Base-by-base conservation (phyloP, 2,329 filamentous ascomycete species). In the Diplocarpon mali region DNA sequence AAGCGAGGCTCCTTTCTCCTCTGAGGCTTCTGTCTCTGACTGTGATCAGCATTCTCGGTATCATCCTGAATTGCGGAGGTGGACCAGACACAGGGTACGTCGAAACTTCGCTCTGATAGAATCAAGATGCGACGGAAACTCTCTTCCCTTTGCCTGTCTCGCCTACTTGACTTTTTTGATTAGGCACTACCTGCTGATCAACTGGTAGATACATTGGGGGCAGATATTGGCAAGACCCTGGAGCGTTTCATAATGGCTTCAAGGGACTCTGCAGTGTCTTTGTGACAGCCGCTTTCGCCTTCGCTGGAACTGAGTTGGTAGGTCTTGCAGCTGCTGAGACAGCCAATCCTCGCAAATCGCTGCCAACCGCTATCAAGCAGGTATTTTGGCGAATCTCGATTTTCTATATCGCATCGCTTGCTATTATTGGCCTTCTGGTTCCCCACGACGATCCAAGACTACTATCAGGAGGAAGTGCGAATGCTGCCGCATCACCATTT, bases 331-430 rank as follows among this genome's bases (percentile, higher is more conserved):
- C 84, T 1, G 84, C 83, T 28, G 84, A 89, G 62, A 84, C 83
- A 1, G 77, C 74, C n/a, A 86, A 87, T 58, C 84, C 84, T 2
- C 74, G 82, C 46, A 85, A 92, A 60, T 85, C 83, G 1, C 71
- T 95, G 0, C 89, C 89, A 0, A 87, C 80, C 0, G 89, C 89
- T 11, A 79, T 93, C 57, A 94, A 93, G 67, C 88, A 94, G 62
- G 87, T 95, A 16, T 95, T 95, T 64, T 95, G 89, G 88, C 82
- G 89, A 58, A 94, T 95, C 59, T 78, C 80, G 3, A 72, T 93
- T 45, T 95, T 95, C 68, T 95, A 95, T 66, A 73, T 95, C 40
- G 78, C 93, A 29, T 84, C 85, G 1, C 72, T 95, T 10, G 78
- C 78, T 4, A 68, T 95, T 3, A 78, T 95, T 46, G 87, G 90